Percentiles rank a stretch among this genome's conserved stretches.
phyloP scores from a whole-genome alignment of 2,329 filamentous ascomycete genomes.

The Zopfia rhizophila region DNA sequence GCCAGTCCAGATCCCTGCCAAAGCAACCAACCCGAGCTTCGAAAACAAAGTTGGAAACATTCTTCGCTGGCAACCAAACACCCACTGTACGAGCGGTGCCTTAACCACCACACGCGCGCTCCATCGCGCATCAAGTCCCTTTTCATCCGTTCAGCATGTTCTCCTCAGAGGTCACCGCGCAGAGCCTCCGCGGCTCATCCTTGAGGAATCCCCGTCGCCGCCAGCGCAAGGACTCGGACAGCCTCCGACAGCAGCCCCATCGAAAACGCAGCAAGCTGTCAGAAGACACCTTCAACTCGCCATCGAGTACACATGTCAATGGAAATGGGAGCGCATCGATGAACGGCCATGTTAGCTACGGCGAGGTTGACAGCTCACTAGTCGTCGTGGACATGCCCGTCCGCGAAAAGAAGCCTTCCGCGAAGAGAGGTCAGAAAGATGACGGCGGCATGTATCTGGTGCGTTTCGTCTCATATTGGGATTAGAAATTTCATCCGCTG shows the following conservation, averaged over 20 bases:
- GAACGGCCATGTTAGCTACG: constrained; percentile 46
- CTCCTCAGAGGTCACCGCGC: constrained; percentile 49
- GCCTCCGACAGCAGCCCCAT: constrained; percentile 53
- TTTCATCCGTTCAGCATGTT: constrained; percentile 45
- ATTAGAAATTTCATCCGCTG: constrained; percentile 19
- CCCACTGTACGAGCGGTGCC: constrained; percentile 24
- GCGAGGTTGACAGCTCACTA: constrained; percentile 39
- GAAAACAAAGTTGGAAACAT: constrained; percentile 11
- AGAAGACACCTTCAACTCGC: constrained; percentile 51
- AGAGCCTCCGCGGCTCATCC: constrained; percentile 49
- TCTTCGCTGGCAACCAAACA: constrained; percentile 31
- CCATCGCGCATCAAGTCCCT: constrained; percentile 36
- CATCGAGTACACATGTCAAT: constrained; percentile 38
- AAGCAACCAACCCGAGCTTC: constrained; percentile 2
- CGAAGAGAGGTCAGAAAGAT: constrained; percentile 70
- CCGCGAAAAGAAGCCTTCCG: constrained; percentile 50
- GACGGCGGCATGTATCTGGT: constrained; percentile 75
- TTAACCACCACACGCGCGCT: constrained; percentile 37
- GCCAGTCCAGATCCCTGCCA: background rate
- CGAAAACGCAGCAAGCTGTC: constrained; percentile 61
- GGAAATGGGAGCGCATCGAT: constrained; percentile 43
- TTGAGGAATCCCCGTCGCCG: constrained; percentile 58
- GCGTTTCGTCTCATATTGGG: constrained; percentile 11
- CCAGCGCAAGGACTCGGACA: constrained; percentile 58
- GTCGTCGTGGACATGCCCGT: constrained; percentile 52